Conservation (phyloP, 2,329 filamentous ascomycete genomes). For the Capronia coronata region DNA sequence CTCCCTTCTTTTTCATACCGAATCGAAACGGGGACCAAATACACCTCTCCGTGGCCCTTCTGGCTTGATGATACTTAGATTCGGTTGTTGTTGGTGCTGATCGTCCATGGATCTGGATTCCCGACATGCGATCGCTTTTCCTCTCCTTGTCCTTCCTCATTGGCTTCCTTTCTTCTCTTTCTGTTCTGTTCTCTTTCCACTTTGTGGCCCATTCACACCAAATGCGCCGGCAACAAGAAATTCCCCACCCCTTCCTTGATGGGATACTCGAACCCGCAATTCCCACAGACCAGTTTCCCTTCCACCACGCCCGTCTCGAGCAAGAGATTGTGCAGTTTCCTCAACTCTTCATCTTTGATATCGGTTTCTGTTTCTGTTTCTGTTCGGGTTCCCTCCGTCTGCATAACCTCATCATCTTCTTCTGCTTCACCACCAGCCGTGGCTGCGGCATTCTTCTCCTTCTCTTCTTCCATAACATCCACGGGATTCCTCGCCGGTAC, state of each 20-base stretch:
- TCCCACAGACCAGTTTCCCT: constrained; percentile 82
- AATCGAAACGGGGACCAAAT: too few species aligned
- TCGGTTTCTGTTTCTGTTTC: constrained; percentile 4
- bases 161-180: too few species aligned
- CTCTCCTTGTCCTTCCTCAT: too few species aligned
- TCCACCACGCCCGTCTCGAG: constrained; percentile 85
- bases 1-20: too few species aligned
- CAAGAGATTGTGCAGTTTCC: constrained; percentile 72
- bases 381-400: constrained; percentile 10
- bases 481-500: constrained; percentile 31
- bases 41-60: too few species aligned
- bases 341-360: constrained; percentile 57
- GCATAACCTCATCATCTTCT: constrained; percentile 13
- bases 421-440: constrained; percentile 5
- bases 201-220: too few species aligned
- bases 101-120: too few species aligned
- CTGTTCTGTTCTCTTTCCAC: too few species aligned
- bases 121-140: too few species aligned
- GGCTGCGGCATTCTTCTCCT: neutral
- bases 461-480: constrained; percentile 20
- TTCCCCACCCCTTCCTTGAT: constrained; percentile 96
- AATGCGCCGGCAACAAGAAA: constrained; percentile 85
- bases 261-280: constrained; percentile 88
- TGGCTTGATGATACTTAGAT: too few species aligned
- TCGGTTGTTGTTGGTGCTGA: too few species aligned